These are phyloP conservation scores for Porcisia hertigi DNA, from an alignment of 208 protist species.

Conservation along the genomic window DNA sequence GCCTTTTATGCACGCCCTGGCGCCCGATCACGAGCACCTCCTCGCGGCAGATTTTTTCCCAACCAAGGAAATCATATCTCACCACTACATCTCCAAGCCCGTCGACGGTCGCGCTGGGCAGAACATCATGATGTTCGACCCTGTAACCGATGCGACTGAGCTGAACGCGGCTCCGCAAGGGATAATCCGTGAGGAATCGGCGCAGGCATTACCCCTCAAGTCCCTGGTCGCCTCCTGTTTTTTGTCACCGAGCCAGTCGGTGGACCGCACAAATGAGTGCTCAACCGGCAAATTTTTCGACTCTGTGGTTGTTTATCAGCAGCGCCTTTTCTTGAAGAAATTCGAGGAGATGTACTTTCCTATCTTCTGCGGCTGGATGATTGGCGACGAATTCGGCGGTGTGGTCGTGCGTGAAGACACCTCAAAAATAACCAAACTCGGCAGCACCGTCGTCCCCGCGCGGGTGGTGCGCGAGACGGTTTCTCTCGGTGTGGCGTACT, in stretches of 20 bases:
- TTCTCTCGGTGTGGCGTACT: conserved; percentile 20
- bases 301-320: conserved; percentile 70
- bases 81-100: conserved; percentile 71
- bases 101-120: conserved; percentile 79
- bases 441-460: conserved; percentile 59
- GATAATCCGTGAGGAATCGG: conserved; percentile 12
- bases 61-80: conserved; percentile 58
- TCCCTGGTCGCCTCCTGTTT: conserved; percentile 20
- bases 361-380: conserved; percentile 82
- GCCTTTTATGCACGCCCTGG: conserved; percentile 68
- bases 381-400: conserved; percentile 68
- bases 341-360: conserved; percentile 78
- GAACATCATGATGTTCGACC: conserved; percentile 78
- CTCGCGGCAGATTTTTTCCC: conserved; percentile 60
- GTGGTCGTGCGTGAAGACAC: conserved; percentile 80
- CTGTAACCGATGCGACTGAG: conserved; percentile 39
- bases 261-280: conserved; percentile 58
- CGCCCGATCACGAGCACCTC: conserved; percentile 65
- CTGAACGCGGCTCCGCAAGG: conserved; percentile 36
- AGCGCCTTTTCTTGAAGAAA: conserved; percentile 65
- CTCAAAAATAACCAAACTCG: conserved; percentile 78
- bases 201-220: conserved; percentile 13
- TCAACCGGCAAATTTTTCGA: conserved; percentile 66
- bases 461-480: conserved; percentile 57
- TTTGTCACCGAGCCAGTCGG: conserved; percentile 28